Evolutionary conservation across 257 asterid species (phyloP).

Genomic region (Ligustrum vulgare): DNA sequence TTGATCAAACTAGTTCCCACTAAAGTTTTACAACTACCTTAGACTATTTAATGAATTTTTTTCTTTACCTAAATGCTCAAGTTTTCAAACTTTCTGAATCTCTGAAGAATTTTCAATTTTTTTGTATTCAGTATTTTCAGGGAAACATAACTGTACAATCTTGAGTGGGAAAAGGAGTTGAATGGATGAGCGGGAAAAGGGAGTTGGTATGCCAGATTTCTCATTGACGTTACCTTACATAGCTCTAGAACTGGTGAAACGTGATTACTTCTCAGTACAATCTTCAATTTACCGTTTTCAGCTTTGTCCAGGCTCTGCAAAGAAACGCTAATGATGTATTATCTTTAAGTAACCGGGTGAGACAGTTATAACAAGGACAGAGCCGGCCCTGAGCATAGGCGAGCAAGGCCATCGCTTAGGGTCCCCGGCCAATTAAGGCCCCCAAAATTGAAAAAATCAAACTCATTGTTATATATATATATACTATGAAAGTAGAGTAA

Average conservation of each 20-base stretch:
- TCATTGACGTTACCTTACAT: constrained; percentile 62
- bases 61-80: constrained; percentile 11
- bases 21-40: neutral
- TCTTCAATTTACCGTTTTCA: constrained; percentile 73
- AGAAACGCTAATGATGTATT: constrained; percentile 12
- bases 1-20: neutral
- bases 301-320: constrained; percentile 75
- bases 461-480: too few relatives aligned
- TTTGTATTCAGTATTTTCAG: constrained; percentile 2
- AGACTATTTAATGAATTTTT: neutral
- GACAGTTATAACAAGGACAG: constrained; percentile 15
- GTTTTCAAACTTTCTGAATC: neutral
- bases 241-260: constrained; percentile 82
- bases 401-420: too few relatives aligned
- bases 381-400: too few relatives aligned
- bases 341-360: constrained; percentile 4
- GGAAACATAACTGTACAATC: neutral
- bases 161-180: neutral
- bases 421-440: too few relatives aligned
- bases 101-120: neutral
- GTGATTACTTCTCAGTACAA: constrained; percentile 72
- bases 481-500: too few relatives aligned
- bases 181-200: constrained; percentile 12
- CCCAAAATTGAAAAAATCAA: too few relatives aligned
- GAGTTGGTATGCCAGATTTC: constrained; percentile 3